Evolutionary conservation across 768 basidiomycete species (phyloP).

Genomic region (Cyclocybe cylindracea): DNA sequence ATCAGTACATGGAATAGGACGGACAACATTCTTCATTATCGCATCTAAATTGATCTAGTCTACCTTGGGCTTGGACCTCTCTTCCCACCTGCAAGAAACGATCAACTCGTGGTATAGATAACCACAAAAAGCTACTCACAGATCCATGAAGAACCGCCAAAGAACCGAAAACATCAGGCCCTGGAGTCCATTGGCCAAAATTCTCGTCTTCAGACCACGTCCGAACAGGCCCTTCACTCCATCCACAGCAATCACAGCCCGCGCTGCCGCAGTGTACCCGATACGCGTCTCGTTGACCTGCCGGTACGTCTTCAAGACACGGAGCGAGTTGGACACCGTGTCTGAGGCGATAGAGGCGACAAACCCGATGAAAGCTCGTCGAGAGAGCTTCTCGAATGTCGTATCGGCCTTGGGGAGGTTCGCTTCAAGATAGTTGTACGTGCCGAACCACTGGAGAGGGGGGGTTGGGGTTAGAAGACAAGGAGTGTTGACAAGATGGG

Average conservation of each 20-base stretch:
- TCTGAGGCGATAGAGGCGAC: slow-evolving; percentile 84
- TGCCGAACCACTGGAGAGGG: slow-evolving; percentile 70
- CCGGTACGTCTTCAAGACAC: slow-evolving; percentile 94
- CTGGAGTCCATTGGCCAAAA: slow-evolving; percentile 89
- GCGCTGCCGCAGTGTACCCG: slow-evolving; percentile 77
- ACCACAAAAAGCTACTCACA: slow-evolving; percentile 52
- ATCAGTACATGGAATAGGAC: too few species aligned
- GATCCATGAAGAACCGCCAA: slow-evolving; percentile 88
- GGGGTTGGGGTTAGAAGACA: background rate
- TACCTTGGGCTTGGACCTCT: slow-evolving; percentile 5
- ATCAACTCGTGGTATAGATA: background rate
- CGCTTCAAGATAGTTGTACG: slow-evolving; percentile 79
- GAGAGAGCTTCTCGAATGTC: slow-evolving; percentile 57
- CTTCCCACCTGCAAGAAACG: slow-evolving; percentile 13
- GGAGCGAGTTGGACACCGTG: slow-evolving; percentile 82
- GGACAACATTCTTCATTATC: too few species aligned
- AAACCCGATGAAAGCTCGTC: slow-evolving; percentile 93
- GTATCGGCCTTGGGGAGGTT: slow-evolving; percentile 59
- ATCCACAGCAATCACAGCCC: slow-evolving; percentile 72
- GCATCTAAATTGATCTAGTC: too few species aligned
- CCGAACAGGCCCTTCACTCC: slow-evolving; percentile 83
- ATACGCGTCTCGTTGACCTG: slow-evolving; percentile 86
- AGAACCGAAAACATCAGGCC: slow-evolving; percentile 89
- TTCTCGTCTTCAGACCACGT: slow-evolving; percentile 86
- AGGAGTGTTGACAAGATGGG: background rate